Evolutionary conservation across 176 grass and related monocot genomes (phyloP).

Genomic region (Aechmea fasciata): DNA sequence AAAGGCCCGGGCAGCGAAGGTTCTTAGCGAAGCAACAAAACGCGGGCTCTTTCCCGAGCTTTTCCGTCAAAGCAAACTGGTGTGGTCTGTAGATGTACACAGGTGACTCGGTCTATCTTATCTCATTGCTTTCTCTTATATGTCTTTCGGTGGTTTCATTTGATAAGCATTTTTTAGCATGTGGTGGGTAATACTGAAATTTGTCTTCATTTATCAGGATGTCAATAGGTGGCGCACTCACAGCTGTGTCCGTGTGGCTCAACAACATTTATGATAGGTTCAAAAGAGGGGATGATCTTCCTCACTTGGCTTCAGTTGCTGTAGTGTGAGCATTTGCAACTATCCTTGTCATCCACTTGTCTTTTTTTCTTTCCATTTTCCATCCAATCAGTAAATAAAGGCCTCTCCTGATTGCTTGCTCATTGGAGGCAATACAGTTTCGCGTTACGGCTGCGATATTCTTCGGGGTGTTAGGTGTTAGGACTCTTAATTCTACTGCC

Average conservation of each 20-base stretch:
- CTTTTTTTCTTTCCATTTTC: neutral
- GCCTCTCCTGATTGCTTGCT: conserved; percentile 4
- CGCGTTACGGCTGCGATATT: neutral
- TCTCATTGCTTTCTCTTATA: neutral
- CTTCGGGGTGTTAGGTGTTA: neutral
- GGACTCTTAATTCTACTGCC: neutral
- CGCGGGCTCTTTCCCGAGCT: conserved; percentile 81
- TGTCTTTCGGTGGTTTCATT: neutral
- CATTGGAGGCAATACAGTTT: neutral
- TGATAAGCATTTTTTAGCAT: neutral
- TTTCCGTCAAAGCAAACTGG: conserved; percentile 54
- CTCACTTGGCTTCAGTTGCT: conserved; percentile 68
- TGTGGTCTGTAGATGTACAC: conserved; percentile 90
- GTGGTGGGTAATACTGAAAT: conserved; percentile 6
- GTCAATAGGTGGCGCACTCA: conserved; percentile 78
- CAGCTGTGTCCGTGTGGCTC: conserved; percentile 75
- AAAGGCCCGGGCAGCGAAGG: conserved; percentile 54
- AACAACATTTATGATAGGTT: conserved; percentile 60
- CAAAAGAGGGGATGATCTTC: conserved; percentile 58
- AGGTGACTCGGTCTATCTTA: conserved; percentile 39
- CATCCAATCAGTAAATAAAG: neutral
- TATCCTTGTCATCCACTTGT: neutral
- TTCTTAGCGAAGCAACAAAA: conserved; percentile 59
- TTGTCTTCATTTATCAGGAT: conserved; percentile 49
- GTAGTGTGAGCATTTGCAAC: conserved; percentile 52